phyloP scores from a whole-genome alignment of 257 asterid species.

The Ophiorrhiza pumila region DNA sequence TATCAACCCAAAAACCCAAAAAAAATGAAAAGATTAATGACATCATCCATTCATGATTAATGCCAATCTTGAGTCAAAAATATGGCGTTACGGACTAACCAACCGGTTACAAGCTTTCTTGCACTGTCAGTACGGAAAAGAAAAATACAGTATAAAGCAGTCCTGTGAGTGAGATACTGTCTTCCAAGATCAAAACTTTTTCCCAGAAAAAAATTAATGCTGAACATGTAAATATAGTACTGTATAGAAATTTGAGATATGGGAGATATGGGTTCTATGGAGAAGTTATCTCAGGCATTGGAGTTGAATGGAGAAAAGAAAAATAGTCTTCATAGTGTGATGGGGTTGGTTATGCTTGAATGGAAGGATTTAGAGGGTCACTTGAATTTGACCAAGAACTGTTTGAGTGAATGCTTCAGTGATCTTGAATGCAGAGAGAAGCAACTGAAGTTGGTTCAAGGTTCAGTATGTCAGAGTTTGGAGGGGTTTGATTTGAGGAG shows the following conservation, averaged over 20 bases:
- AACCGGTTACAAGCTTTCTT: too few species aligned
- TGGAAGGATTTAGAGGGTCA: constrained; percentile 9
- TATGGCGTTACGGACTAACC: too few species aligned
- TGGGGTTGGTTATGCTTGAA: constrained; percentile 10
- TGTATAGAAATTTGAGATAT: too few species aligned
- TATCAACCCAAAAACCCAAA: too few species aligned
- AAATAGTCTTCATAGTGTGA: constrained; percentile 4
- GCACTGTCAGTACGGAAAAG: too few species aligned
- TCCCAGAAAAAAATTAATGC: too few species aligned
- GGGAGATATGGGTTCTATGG: constrained; percentile 15
- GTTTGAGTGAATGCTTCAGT: constrained; percentile 4
- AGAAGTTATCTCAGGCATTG: constrained; percentile 8
- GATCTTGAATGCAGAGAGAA: constrained; percentile 9
- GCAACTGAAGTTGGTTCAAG: constrained; percentile 12
- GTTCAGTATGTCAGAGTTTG: neutral
- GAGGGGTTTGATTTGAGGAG: constrained; percentile 3
- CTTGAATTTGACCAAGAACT: neutral
- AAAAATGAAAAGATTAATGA: too few species aligned
- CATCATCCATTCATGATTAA: too few species aligned
- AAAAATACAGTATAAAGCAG: too few species aligned
- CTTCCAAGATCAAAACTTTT: neutral
- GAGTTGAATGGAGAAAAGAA: constrained; percentile 5
- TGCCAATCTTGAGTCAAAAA: too few species aligned
- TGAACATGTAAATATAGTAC: too few species aligned
- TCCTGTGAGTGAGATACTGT: too few species aligned